Evolutionary conservation across 192 early-diverging fungal genomes (phyloP).

Genomic region (Coemansia aciculifera): DNA sequence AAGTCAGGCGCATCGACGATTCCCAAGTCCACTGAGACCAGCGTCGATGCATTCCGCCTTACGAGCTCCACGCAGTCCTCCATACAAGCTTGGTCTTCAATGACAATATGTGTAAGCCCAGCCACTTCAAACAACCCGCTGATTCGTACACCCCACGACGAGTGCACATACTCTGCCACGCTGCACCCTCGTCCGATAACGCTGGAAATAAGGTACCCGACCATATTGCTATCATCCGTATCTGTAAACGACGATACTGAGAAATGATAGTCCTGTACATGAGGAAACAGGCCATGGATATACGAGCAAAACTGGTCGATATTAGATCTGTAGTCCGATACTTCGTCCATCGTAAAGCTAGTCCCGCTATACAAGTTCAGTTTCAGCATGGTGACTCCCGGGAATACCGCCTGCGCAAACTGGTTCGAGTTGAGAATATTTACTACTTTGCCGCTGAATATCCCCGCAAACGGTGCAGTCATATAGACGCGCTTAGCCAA

Average conservation of each 20-base stretch:
- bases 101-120: slow-evolving; percentile 39
- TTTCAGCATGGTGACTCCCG: slow-evolving; percentile 24
- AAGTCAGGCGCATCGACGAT: slow-evolving; percentile 30
- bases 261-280: slow-evolving; percentile 29
- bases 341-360: slow-evolving; percentile 33
- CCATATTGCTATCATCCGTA: slow-evolving; percentile 51
- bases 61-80: slow-evolving; percentile 49
- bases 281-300: slow-evolving; percentile 29
- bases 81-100: slow-evolving; percentile 26
- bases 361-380: slow-evolving; percentile 46
- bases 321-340: slow-evolving; percentile 16
- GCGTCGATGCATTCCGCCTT: slow-evolving; percentile 29
- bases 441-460: slow-evolving; percentile 36
- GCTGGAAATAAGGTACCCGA: slow-evolving; percentile 27
- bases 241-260: slow-evolving; percentile 41
- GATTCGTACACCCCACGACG: slow-evolving; percentile 39
- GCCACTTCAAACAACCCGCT: slow-evolving; percentile 28
- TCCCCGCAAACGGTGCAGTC: slow-evolving; percentile 38
- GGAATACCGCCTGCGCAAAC: slow-evolving; percentile 25
- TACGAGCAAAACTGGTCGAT: slow-evolving; percentile 26
- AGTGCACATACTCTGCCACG: slow-evolving; percentile 35
- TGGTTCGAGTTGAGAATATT: slow-evolving; percentile 23
- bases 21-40: slow-evolving; percentile 42
- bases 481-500: slow-evolving; percentile 38
- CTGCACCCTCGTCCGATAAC: slow-evolving; percentile 11